Percentiles rank a stretch among this genome's conserved stretches.
Conservation (phyloP, 495 filamentous ascomycete species). For the Daldinia caldariorum region DNA sequence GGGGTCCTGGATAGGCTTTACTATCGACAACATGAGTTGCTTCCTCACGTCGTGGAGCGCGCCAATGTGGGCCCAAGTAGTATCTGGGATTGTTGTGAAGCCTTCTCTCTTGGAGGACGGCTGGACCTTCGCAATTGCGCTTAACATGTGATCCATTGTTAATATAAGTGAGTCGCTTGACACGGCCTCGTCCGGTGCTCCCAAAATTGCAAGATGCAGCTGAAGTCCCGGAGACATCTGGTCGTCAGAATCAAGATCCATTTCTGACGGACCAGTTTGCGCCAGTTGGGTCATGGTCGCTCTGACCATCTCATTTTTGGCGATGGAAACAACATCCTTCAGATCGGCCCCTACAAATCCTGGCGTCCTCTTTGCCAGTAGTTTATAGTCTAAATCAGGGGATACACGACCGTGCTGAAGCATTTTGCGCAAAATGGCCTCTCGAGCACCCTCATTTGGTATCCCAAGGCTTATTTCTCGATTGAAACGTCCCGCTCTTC, state of each 20-base stretch:
- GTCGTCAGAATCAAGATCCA: conserved; percentile 43
- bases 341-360: conserved; percentile 98
- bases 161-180: conserved; percentile 60
- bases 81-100: conserved; percentile 96
- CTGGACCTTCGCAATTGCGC: conserved; percentile 84
- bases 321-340: conserved; percentile 79
- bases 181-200: conserved; percentile 50
- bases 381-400: conserved; percentile 77
- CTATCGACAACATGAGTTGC: conserved; percentile 85
- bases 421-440: conserved; percentile 83
- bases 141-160: conserved; percentile 49
- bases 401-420: conserved; percentile 74
- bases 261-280: conserved; percentile 32
- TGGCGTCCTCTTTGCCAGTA: conserved; percentile 88
- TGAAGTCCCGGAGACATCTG: conserved; percentile 36
- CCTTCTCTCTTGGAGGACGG: conserved; percentile 95
- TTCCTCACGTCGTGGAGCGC: conserved; percentile 82
- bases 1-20: conserved; percentile 89
- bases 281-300: conserved; percentile 60
- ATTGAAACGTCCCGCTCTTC: conserved; percentile 87
- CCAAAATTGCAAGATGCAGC: conserved; percentile 42
- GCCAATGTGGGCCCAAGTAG: conserved; percentile 93
- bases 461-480: conserved; percentile 97
- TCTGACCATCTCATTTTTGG: conserved; percentile 72
- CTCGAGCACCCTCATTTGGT: conserved; percentile 82